phyloP scores from a whole-genome alignment of 2,329 filamentous ascomycete species.

The Chalaropsis ovoidea region DNA sequence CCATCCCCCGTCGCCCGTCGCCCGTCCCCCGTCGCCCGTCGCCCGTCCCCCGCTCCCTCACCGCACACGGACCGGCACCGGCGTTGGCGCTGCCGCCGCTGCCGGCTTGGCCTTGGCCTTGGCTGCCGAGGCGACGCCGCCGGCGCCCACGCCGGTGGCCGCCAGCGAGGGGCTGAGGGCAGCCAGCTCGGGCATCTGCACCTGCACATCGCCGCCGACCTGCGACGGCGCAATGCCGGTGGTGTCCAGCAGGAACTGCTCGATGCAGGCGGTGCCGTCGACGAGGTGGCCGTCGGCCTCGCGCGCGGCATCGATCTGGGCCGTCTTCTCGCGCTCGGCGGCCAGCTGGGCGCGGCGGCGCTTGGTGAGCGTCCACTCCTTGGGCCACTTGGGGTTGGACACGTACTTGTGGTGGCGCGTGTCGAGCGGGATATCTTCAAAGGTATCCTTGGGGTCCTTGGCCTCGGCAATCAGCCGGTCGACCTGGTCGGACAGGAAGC shows the following conservation, averaged over 20 bases:
- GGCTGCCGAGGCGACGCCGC: background rate
- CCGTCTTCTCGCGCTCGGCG: slow-evolving; percentile 44
- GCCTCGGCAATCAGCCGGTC: slow-evolving; percentile 63
- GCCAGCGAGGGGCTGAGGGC: background rate
- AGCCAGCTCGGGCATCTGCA: slow-evolving; percentile 21
- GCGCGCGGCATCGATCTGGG: slow-evolving; percentile 46
- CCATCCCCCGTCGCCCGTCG: too few species aligned
- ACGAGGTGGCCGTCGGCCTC: slow-evolving; percentile 47
- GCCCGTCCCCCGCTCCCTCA: slow-evolving; percentile 3
- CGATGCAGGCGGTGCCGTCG: slow-evolving; percentile 45
- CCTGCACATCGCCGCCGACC: slow-evolving; percentile 6
- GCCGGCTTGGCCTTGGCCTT: background rate
- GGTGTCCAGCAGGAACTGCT: slow-evolving; percentile 27
- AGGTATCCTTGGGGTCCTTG: slow-evolving; percentile 67
- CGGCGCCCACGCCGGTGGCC: background rate
- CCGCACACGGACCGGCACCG: slow-evolving; percentile 3
- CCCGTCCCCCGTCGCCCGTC: too few species aligned
- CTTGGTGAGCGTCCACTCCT: slow-evolving; percentile 69
- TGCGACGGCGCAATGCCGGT: slow-evolving; percentile 24
- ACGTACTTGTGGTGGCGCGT: slow-evolving; percentile 66
- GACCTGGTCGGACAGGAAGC: slow-evolving; percentile 75
- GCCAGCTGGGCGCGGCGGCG: slow-evolving; percentile 57
- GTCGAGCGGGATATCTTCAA: slow-evolving; percentile 82
- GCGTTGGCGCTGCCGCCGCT: background rate
- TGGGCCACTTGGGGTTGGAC: slow-evolving; percentile 60